Evolutionary conservation across 768 basidiomycete species (phyloP).

Genomic region (Podaxis pistillaris): DNA sequence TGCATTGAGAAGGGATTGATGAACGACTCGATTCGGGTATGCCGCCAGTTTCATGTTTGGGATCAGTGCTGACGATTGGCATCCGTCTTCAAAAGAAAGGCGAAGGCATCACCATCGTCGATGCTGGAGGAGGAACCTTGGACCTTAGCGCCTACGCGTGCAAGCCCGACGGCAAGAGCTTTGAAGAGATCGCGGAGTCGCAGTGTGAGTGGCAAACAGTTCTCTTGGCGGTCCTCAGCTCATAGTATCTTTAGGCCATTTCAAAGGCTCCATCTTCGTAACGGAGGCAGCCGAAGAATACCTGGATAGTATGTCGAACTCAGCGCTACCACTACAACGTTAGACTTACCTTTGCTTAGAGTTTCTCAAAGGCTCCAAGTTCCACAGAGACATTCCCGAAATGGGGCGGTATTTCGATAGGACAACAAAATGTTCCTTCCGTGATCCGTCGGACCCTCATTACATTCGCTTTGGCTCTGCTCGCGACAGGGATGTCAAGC

Average conservation of each 20-base stretch:
- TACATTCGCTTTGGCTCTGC: slow-evolving; percentile 42
- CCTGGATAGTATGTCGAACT: slow-evolving; percentile 29
- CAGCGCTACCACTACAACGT: not conserved
- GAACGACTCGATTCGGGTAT: slow-evolving; percentile 30
- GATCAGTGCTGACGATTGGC: not conserved
- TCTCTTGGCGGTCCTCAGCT: not conserved
- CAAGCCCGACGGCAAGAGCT: slow-evolving; percentile 21
- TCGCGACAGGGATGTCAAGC: slow-evolving; percentile 32
- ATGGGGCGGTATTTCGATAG: slow-evolving; percentile 42
- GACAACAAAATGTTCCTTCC: slow-evolving; percentile 41
- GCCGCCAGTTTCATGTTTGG: not conserved
- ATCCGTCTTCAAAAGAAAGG: slow-evolving; percentile 24
- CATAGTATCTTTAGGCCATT: slow-evolving; percentile 29
- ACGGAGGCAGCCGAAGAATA: slow-evolving; percentile 33
- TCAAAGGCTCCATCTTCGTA: slow-evolving; percentile 49
- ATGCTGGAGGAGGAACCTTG: slow-evolving; percentile 60
- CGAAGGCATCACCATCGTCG: slow-evolving; percentile 49
- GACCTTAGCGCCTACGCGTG: slow-evolving; percentile 51
- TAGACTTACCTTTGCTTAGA: slow-evolving; percentile 20
- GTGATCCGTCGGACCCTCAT: slow-evolving; percentile 30
- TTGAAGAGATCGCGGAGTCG: slow-evolving; percentile 43
- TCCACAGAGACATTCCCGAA: slow-evolving; percentile 33
- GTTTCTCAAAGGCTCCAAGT: slow-evolving; percentile 36
- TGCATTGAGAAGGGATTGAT: slow-evolving; percentile 44
- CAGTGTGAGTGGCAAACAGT: slow-evolving; percentile 29